Evolutionary conservation across 768 basidiomycete species (phyloP), one percentile per base, ranked within the genome.

Genomic region (Candolleomyces efflorescens): DNA sequence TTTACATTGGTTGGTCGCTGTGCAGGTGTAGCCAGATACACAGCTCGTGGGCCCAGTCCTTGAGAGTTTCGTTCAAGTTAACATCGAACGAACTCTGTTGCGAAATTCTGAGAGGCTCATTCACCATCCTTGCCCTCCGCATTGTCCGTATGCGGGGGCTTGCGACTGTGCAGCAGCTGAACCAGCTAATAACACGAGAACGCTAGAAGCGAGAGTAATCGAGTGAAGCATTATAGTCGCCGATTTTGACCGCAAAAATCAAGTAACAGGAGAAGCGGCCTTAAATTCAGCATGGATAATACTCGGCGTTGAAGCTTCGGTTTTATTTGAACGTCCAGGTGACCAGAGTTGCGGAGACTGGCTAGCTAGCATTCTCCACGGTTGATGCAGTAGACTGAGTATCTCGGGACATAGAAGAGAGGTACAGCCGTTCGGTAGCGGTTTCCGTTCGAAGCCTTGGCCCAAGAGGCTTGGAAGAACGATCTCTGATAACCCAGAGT

Each of bases 41-140:
- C 79, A 81, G 20, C 73, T 75, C 1, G 76, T 77, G 5, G 75
- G 52, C 10, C 79, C 79, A 41, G 71, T 58, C 78, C 78, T 80
- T 26, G 53, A 48, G 38, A 44, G 43, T 32, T 32, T 7, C 32
- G 32, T 32, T 32, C 7, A 32, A 32, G n/a, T 3, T 50, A 44
- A n/a, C 26, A 20, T 17, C 10, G 23, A n/a, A 11, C 37, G 20
- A 10, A 32, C 18, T 6, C 20, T 51, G 13, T 36, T 4, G 32
- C 18, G 15, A 10, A 55, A 38, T 20, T 44, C 12, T 20, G 18
- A 38, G 6, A 17, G 7, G n/a, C 5, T 11, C 20, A 60, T 65
- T 61, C 48, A 75, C 76, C 76, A 77, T 48, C 70, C 70, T 57
- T 63, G 65, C 26, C 78, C 77, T 22, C 77, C 78, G 64, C 78